Percentiles rank a stretch among this genome's conserved stretches.
Conservation (phyloP, 2,329 filamentous ascomycete species). For the Cercospora sojina region DNA sequence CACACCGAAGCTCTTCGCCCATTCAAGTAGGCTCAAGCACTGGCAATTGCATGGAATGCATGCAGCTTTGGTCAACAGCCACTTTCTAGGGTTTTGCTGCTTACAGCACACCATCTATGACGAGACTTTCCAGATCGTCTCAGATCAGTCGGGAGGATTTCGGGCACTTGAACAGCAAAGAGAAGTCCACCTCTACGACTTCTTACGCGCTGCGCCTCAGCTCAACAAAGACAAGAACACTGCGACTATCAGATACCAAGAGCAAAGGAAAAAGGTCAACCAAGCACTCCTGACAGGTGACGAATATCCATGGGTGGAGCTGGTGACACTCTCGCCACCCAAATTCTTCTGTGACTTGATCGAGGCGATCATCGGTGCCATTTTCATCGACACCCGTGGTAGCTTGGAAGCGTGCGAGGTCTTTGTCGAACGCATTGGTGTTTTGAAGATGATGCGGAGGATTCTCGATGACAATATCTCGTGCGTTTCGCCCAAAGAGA, state of each 20-base stretch:
- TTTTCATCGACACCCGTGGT: slow-evolving; percentile 75
- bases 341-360: slow-evolving; percentile 85
- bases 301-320: slow-evolving; percentile 73
- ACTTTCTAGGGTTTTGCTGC: slow-evolving; percentile 74
- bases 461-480: slow-evolving; percentile 59
- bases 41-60: slow-evolving; percentile 73
- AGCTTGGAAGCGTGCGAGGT: slow-evolving; percentile 58
- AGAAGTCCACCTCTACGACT: slow-evolving; percentile 32
- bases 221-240: slow-evolving; percentile 51
- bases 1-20: slow-evolving; percentile 59
- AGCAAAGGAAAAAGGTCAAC: slow-evolving; percentile 52
- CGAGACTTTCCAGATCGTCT: slow-evolving; percentile 33
- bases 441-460: slow-evolving; percentile 62
- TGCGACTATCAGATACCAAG: slow-evolving; percentile 49
- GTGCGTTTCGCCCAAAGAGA: slow-evolving; percentile 63
- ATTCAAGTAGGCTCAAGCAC: slow-evolving; percentile 51
- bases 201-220: slow-evolving; percentile 37
- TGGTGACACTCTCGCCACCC: slow-evolving; percentile 63
- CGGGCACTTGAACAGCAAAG: slow-evolving; percentile 1
- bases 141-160: slow-evolving; percentile 9
- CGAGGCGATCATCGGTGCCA: slow-evolving; percentile 75
- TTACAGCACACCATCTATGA: slow-evolving; percentile 56
- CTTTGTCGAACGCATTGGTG: slow-evolving; percentile 63
- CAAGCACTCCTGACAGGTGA: slow-evolving; percentile 51
- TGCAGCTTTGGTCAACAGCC: slow-evolving; percentile 73